These are phyloP conservation scores for Epichloe glyceriae DNA, from an alignment of 2,329 filamentous ascomycete genomes.

Conservation along the genomic window DNA sequence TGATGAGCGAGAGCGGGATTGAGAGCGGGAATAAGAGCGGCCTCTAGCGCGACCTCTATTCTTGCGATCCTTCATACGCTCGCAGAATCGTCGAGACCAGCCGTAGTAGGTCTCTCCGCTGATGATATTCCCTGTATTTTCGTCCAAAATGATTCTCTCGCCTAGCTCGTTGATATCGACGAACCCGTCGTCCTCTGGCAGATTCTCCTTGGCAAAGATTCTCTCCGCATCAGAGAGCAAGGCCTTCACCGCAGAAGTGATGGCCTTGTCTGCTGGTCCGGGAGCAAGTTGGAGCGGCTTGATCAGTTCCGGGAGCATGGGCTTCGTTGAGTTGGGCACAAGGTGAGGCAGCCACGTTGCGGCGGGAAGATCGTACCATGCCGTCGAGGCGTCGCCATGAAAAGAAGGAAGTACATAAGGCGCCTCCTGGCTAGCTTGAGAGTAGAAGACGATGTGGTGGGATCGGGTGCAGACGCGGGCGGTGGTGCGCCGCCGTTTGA, in stretches of 20 bases:
- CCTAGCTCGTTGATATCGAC: constrained; percentile 66
- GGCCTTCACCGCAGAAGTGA: constrained; percentile 55
- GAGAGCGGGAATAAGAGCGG: constrained; percentile 20
- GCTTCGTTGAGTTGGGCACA: constrained; percentile 58
- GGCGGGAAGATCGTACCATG: constrained; percentile 74
- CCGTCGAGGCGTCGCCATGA: constrained; percentile 60
- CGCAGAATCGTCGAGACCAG: constrained; percentile 70
- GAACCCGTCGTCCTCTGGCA: constrained; percentile 34
- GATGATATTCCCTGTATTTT: constrained; percentile 50
- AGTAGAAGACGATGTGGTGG: constrained; percentile 10
- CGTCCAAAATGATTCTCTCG: constrained; percentile 51
- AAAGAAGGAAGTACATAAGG: constrained; percentile 61
- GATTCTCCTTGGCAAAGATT: constrained; percentile 46
- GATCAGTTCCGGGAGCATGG: constrained; percentile 59
- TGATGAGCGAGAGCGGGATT: constrained; percentile 17
- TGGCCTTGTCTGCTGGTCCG: constrained; percentile 53
- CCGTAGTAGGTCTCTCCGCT: constrained; percentile 72
- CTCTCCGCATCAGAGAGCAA: constrained; percentile 57
- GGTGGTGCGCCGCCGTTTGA: constrained; percentile 21
- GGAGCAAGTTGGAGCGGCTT: constrained; percentile 57
- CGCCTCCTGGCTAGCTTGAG: constrained; percentile 37
- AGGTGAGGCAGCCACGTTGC: constrained; percentile 71
- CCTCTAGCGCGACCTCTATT: constrained; percentile 16
- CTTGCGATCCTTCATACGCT: constrained; percentile 58
- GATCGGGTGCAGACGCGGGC: constrained; percentile 9